phyloP scores from a whole-genome alignment of 2,329 filamentous ascomycete genomes.

The Hortaea werneckii region DNA sequence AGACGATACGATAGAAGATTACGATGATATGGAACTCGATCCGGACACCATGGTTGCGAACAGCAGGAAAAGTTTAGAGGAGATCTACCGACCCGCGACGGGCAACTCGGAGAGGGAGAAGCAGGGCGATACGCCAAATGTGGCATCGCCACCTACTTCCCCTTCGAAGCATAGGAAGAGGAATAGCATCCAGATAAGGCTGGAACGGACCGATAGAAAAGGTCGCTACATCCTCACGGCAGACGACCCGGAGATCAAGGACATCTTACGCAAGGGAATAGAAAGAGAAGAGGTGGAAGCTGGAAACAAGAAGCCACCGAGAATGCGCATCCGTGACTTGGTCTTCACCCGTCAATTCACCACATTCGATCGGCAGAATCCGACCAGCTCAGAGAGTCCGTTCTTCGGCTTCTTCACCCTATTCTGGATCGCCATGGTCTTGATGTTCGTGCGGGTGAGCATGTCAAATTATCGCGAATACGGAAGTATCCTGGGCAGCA shows the following conservation, averaged over 20 bases:
- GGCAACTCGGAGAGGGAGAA: neutral
- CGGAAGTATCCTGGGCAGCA: conserved; percentile 58
- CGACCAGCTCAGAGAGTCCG: conserved; percentile 52
- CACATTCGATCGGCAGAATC: conserved; percentile 64
- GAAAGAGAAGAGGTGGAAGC: conserved; percentile 31
- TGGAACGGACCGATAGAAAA: conserved; percentile 37
- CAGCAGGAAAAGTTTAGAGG: conserved; percentile 20
- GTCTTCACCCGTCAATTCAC: conserved; percentile 64
- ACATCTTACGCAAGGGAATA: conserved; percentile 35
- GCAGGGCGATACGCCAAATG: neutral
- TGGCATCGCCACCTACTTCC: neutral
- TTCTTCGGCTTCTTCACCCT: conserved; percentile 74
- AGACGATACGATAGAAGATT: conserved; percentile 32
- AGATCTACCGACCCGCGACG: conserved; percentile 9
- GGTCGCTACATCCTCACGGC: conserved; percentile 40
- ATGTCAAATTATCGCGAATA: conserved; percentile 58
- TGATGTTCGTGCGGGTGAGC: conserved; percentile 57
- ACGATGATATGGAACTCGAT: conserved; percentile 29
- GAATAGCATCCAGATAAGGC: conserved; percentile 36
- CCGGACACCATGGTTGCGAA: conserved; percentile 28
- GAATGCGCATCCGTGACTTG: conserved; percentile 47
- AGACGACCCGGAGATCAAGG: conserved; percentile 40
- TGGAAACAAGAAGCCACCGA: conserved; percentile 27
- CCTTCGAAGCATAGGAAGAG: conserved; percentile 10
- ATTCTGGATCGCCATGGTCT: conserved; percentile 61